Evolutionary conservation across 371 early-diverging fungal species (phyloP).

Genomic region (Mortierella sp.): DNA sequence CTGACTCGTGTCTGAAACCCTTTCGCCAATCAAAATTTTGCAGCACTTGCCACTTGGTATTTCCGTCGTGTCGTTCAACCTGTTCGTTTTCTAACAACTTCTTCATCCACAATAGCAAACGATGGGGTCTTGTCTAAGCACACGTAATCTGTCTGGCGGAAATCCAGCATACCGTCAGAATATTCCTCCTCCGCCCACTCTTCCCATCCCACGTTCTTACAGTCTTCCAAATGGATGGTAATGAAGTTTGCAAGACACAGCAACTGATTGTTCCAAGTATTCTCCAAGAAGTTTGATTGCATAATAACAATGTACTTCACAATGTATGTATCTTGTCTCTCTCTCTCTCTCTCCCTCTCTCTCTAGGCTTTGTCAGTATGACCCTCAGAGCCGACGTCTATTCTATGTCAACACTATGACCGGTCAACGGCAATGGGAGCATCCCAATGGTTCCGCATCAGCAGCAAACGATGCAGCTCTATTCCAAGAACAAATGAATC

Average conservation of each 20-base stretch:
- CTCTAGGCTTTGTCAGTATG: slow-evolving; percentile 34
- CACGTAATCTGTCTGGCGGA: neutral
- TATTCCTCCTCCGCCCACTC: neutral
- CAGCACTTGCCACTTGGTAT: too few relatives aligned
- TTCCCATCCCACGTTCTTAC: neutral
- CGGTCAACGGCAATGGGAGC: slow-evolving; percentile 34
- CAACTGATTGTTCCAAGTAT: neutral
- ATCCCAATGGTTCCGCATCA: slow-evolving; percentile 15
- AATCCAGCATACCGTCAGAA: neutral
- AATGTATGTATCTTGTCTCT: too few relatives aligned
- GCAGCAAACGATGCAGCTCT: slow-evolving; percentile 15
- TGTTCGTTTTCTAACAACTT: too few relatives aligned
- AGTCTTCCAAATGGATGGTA: neutral
- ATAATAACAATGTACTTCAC: neutral
- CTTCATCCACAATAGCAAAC: too few relatives aligned
- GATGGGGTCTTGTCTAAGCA: slow-evolving; percentile 1
- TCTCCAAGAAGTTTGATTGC: neutral
- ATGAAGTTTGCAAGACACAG: neutral
- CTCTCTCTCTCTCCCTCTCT: too few relatives aligned
- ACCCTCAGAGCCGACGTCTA: slow-evolving; percentile 19
- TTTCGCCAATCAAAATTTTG: too few relatives aligned
- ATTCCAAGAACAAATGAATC: slow-evolving; percentile 24
- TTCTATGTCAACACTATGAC: slow-evolving; percentile 34
- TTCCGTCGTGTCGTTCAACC: too few relatives aligned
- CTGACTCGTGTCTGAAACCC: too few relatives aligned